Base-by-base conservation (phyloP, 2,329 filamentous ascomycete genomes). In the Pezicula radicicola region DNA sequence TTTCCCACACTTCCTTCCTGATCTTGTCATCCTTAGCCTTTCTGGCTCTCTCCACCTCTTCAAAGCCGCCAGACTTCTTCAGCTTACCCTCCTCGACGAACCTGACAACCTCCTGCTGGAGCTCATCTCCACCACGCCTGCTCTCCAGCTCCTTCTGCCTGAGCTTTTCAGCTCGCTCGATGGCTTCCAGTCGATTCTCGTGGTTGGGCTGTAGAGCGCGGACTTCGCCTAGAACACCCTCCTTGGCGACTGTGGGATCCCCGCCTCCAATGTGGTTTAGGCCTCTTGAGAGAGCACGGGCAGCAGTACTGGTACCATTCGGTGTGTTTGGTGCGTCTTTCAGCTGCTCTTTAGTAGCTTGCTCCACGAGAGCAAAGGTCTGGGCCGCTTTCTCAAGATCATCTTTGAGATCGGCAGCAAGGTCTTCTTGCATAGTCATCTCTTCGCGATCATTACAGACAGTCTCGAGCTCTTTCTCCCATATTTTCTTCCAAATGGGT, bases 401-500 rank as follows among this genome's bases (percentile, higher is more conserved):
- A 65, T 97, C 92, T 64, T 94, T 85, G 57, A 99, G 74, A 74
- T 99, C 94, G 42, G 92, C 84, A 58, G 93, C 87, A 56, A 99
- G 81, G 63, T 97, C 94, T 74, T 99, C 94, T 76, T 96, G 93
- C 78, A 97, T 88, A 46, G 91, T 94, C 61, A 99, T 82, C 70
- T 97, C 86, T 66, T 97, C 93, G 60, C 92, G 85, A 65, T 97
- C 94, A 68, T 96, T 91, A 72, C 94, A 97, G 3, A 99, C 93
- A 48, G 93, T 87, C 70, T 97, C 91, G 43, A 99, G 77, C 70
- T 97, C 92, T 72, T 95, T 92, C 80, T 97, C 93, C 94, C 94
- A 99, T 58, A 97, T 96, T 81, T 97, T 97, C 50, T 91, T 97
- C 93, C 94, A 99, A 52, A 97, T 78, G 0, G 94, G 94, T 70